Percentiles rank a stretch among this genome's conserved stretches.
Evolutionary conservation across 1,284 basidiomycete genomes (phyloP).

Genomic region (Hemileia vastatrix): DNA sequence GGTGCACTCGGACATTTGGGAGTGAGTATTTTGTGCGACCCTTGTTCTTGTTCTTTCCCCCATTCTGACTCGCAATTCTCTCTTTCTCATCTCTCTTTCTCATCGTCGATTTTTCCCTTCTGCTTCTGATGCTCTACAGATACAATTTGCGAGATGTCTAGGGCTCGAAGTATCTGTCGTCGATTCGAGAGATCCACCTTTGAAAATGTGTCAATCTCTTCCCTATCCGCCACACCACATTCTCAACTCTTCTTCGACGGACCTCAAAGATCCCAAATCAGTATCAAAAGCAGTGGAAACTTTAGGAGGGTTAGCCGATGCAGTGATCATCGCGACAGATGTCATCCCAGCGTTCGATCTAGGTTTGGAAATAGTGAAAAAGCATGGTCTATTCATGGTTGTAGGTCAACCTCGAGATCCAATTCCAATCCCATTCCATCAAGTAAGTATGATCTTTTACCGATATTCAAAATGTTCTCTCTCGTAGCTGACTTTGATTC

Average conservation of each 20-base stretch:
- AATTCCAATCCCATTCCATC: constrained; percentile 9
- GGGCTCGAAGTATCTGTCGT: constrained; percentile 3
- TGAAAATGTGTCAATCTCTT: constrained; percentile 17
- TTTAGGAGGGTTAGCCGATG: constrained; percentile 12
- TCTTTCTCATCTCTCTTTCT: no score
- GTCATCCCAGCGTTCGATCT: constrained; percentile 23
- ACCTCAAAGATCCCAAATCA: constrained; percentile 1
- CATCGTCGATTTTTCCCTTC: no score
- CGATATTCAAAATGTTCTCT: not conserved
- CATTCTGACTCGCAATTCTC: no score
- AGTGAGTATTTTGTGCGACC: not conserved
- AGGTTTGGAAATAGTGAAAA: constrained; percentile 13
- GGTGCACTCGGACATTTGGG: constrained; percentile 21
- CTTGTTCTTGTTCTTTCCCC: no score
- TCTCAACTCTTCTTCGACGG: constrained; percentile 10
- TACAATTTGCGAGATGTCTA: no score
- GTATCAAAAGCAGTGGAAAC: constrained; percentile 5
- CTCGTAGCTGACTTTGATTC: not conserved
- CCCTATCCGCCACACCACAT: constrained; percentile 3
- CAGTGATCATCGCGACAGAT: constrained; percentile 22
- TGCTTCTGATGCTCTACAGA: no score
- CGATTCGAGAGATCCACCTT: constrained; percentile 19
- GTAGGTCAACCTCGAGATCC: constrained; percentile 22
- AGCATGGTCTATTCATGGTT: constrained; percentile 23
- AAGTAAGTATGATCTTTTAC: not conserved